A percentile compares a stretch with the other conserved stretches of the same genome.
Conservation (phyloP, 2,329 filamentous ascomycete species). For the Cryphonectria carpinicola region DNA sequence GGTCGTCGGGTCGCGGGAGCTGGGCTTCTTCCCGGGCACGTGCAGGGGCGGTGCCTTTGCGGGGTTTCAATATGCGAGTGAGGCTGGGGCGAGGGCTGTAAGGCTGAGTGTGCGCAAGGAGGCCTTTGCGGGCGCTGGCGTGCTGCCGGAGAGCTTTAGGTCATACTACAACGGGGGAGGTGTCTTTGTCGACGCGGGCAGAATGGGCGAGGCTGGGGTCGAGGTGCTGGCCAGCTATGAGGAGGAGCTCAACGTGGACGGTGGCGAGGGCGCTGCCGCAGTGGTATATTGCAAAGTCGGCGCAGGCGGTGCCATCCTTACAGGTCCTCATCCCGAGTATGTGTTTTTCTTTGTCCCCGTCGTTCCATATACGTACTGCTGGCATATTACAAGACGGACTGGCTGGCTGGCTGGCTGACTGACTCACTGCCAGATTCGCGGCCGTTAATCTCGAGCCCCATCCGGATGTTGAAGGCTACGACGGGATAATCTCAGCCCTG, state of each 20-base stretch:
- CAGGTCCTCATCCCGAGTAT: slow-evolving; percentile 90
- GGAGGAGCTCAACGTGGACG: slow-evolving; percentile 74
- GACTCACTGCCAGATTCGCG: slow-evolving; percentile 61
- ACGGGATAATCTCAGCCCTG: slow-evolving; percentile 69
- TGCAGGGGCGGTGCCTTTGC: slow-evolving; percentile 86
- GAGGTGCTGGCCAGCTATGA: slow-evolving; percentile 83
- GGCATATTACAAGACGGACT: slow-evolving; percentile 39
- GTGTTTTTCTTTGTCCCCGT: slow-evolving; percentile 24
- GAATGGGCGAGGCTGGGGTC: slow-evolving; percentile 65
- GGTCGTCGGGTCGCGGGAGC: slow-evolving; percentile 81
- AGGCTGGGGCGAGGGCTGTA: slow-evolving; percentile 78
- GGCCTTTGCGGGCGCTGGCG: slow-evolving; percentile 53
- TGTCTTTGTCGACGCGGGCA: slow-evolving; percentile 81
- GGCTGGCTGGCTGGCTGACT: slow-evolving; percentile 43
- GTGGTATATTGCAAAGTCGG: slow-evolving; percentile 84
- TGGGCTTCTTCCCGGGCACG: slow-evolving; percentile 84
- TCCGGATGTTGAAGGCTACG: slow-evolving; percentile 69
- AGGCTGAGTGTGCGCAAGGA: slow-evolving; percentile 66
- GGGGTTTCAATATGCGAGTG: slow-evolving; percentile 89
- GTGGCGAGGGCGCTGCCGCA: slow-evolving; percentile 74
- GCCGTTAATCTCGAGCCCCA: slow-evolving; percentile 74
- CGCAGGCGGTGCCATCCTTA: slow-evolving; percentile 77
- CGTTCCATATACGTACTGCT: not conserved
- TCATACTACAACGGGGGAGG: slow-evolving; percentile 96
- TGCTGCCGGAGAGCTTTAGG: slow-evolving; percentile 64